Conservation (phyloP, 2,329 filamentous ascomycete genomes). For the Colletotrichum endophyticum region DNA sequence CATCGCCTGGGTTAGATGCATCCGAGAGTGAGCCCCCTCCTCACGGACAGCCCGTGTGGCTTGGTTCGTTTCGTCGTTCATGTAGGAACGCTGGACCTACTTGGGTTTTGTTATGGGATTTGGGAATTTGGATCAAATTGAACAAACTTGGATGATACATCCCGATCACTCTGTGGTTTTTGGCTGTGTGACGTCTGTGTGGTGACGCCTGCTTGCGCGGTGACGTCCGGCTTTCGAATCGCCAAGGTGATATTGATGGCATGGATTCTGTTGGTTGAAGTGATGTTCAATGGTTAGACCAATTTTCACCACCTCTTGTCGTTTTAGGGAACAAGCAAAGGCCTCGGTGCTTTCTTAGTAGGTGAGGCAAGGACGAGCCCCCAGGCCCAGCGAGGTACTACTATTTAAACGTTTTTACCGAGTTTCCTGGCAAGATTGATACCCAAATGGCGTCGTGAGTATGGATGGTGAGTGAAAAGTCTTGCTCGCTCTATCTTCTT, state of each 20-base stretch:
- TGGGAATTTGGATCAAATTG: background rate
- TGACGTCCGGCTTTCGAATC: background rate
- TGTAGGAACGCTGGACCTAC: background rate
- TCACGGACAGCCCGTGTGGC: background rate
- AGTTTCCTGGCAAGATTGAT: rapidly evolving
- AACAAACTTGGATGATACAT: background rate
- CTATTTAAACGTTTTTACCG: background rate
- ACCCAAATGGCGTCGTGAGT: background rate
- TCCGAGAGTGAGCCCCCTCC: background rate
- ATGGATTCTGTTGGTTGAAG: background rate
- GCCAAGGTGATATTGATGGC: rapidly evolving
- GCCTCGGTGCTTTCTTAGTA: no score
- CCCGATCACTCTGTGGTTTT: rapidly evolving
- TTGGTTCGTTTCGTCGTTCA: background rate
- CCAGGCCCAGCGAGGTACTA: no score
- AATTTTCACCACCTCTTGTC: no score
- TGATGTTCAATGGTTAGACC: background rate
- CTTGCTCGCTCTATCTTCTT: rapidly evolving
- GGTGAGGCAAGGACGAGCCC: no score
- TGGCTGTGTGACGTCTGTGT: background rate
- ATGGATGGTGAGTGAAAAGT: background rate
- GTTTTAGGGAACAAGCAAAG: no score
- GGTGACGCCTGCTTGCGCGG: background rate
- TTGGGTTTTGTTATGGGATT: background rate
- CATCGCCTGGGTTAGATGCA: background rate